Conservation (phyloP, 1,284 basidiomycete genomes). For the Sanguinoderma infundibulare region DNA sequence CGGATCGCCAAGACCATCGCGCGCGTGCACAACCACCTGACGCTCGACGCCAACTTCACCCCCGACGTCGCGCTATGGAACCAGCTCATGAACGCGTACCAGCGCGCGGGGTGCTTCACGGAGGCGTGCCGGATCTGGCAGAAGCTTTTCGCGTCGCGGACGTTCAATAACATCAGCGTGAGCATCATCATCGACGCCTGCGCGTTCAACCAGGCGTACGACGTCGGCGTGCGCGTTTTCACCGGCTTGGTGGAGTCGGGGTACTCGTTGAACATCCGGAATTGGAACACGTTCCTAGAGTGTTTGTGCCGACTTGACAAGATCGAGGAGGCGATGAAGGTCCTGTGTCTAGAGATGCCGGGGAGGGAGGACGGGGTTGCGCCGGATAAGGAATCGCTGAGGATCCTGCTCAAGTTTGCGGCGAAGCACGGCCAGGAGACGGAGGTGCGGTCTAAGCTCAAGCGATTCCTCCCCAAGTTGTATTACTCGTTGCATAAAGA, state of each 20-base stretch:
- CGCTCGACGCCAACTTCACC: constrained; percentile 74
- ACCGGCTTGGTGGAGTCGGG: constrained; percentile 52
- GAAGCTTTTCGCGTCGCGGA: constrained; percentile 62
- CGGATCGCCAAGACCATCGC: constrained; percentile 55
- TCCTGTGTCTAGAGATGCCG: constrained; percentile 71
- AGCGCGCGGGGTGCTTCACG: constrained; percentile 69
- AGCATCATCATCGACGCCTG: constrained; percentile 88
- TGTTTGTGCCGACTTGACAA: constrained; percentile 78
- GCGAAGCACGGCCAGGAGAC: constrained; percentile 44
- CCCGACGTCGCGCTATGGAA: constrained; percentile 85
- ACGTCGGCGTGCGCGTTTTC: constrained; percentile 58
- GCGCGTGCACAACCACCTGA: constrained; percentile 80
- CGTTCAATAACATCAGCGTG: constrained; percentile 69
- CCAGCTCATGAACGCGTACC: constrained; percentile 90
- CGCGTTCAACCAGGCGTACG: constrained; percentile 59
- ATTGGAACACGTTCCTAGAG: constrained; percentile 87
- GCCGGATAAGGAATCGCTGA: constrained; percentile 53
- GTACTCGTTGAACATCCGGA: constrained; percentile 60
- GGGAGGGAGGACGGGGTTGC: constrained; percentile 42
- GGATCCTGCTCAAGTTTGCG: constrained; percentile 60
- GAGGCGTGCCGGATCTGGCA: constrained; percentile 87
- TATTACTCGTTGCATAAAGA: constrained; percentile 42
- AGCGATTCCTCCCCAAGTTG: constrained; percentile 56
- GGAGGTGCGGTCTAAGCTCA: constrained; percentile 52
- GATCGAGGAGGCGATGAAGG: constrained; percentile 71